Conservation (phyloP, 2,329 filamentous ascomycete species). For the Epicoccum nigrum region DNA sequence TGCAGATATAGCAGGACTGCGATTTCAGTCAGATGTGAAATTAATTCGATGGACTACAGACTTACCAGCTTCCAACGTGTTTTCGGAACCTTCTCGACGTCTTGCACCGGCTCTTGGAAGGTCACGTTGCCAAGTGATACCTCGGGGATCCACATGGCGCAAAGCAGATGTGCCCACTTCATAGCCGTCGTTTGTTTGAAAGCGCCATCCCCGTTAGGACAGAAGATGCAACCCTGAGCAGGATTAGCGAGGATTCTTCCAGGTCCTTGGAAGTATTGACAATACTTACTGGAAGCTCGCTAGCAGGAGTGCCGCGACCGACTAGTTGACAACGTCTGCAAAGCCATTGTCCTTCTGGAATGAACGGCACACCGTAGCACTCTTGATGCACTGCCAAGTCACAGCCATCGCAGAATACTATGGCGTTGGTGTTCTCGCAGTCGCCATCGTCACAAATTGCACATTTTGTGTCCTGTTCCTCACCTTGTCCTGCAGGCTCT, state of each 20-base stretch:
- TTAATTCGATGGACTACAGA: neutral
- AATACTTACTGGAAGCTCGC: conserved; percentile 48
- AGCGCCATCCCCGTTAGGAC: conserved; percentile 93
- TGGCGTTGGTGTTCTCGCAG: conserved; percentile 98
- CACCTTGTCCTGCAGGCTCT: conserved; percentile 77
- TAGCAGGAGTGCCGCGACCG: conserved; percentile 83
- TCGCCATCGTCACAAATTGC: conserved; percentile 99
- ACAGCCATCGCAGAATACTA: conserved; percentile 98
- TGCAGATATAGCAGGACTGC: conserved; percentile 88
- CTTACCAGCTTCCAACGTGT: conserved; percentile 82
- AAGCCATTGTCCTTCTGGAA: conserved; percentile 97
- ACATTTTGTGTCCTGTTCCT: conserved; percentile 97
- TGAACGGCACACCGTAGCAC: conserved; percentile 98
- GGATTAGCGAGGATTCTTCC: conserved; percentile 25
- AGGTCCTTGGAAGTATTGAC: neutral
- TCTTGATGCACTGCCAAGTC: conserved; percentile 98
- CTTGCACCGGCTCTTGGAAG: conserved; percentile 98
- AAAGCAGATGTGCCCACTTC: conserved; percentile 95
- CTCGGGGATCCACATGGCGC: conserved; percentile 98
- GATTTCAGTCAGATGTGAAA: conserved; percentile 20
- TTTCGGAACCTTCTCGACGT: conserved; percentile 96
- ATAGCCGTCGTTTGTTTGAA: conserved; percentile 98
- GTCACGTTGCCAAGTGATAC: conserved; percentile 94
- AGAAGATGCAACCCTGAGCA: conserved; percentile 79
- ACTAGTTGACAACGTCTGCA: conserved; percentile 97